Conservation (phyloP, 495 filamentous ascomycete genomes). For the Sabuloglossum arenarium region DNA sequence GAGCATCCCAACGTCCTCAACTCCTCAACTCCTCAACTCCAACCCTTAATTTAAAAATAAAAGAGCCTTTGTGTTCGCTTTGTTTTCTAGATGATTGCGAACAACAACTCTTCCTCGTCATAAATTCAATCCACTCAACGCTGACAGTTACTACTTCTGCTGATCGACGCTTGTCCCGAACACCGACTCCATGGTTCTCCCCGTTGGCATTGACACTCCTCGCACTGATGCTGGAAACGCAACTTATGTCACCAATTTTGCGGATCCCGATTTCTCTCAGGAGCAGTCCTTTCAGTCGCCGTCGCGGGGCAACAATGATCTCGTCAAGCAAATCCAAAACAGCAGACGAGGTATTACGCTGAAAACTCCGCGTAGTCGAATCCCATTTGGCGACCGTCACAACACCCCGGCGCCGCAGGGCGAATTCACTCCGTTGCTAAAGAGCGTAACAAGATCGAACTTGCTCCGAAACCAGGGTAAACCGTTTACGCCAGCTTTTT, state of each 20-base stretch:
- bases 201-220: slow-evolving; percentile 43
- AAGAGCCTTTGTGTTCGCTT: not conserved
- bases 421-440: slow-evolving; percentile 88
- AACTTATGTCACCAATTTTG: slow-evolving; percentile 50
- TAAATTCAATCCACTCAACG: not conserved
- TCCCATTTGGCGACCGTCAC: slow-evolving; percentile 43
- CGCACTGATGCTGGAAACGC: slow-evolving; percentile 59
- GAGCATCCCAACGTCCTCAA: too few relatives aligned
- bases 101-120: not conserved
- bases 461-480: slow-evolving; percentile 33
- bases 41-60: not conserved
- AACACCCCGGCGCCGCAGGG: slow-evolving; percentile 32
- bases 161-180: too few relatives aligned
- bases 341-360: slow-evolving; percentile 36
- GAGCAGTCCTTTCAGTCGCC: slow-evolving; percentile 77
- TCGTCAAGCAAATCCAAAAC: slow-evolving; percentile 44
- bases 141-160: not conserved
- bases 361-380: slow-evolving; percentile 45
- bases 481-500: slow-evolving; percentile 47
- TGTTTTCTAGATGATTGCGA: not conserved
- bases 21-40: too few relatives aligned
- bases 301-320: slow-evolving; percentile 39
- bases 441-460: slow-evolving; percentile 70
- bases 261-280: slow-evolving; percentile 57
- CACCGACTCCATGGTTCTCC: slow-evolving; percentile 7